Conservation (phyloP, 371 early-diverging fungal species). For the Mucor circinelloides region DNA sequence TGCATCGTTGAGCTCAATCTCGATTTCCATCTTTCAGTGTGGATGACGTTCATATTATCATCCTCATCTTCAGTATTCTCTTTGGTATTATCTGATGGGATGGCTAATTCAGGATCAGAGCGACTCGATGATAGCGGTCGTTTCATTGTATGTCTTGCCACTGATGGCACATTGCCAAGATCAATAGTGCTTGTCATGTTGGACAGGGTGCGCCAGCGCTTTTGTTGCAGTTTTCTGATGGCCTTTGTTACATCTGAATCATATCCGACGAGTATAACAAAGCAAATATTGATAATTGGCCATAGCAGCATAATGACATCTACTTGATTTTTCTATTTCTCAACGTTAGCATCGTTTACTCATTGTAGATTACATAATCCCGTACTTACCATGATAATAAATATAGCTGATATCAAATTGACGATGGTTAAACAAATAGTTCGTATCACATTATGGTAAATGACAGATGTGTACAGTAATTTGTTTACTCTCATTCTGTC, state of each 20-base stretch:
- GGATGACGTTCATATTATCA: background rate
- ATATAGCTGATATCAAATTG: slow-evolving; percentile 38
- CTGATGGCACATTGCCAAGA: background rate
- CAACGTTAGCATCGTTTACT: background rate
- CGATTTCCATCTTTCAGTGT: slow-evolving; percentile 9
- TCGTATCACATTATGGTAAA: slow-evolving; percentile 38
- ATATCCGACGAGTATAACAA: slow-evolving; percentile 44
- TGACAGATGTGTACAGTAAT: slow-evolving; percentile 35
- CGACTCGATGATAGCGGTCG: background rate
- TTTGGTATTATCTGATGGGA: background rate
- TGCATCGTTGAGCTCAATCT: background rate
- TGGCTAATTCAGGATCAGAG: background rate
- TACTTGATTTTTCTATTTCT: slow-evolving; percentile 9
- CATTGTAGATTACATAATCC: background rate
- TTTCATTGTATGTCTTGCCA: background rate
- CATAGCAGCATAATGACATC: slow-evolving; percentile 36
- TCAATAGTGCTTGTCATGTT: slow-evolving; percentile 18
- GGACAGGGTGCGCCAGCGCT: slow-evolving; percentile 12
- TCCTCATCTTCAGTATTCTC: background rate
- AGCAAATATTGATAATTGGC: slow-evolving; percentile 40
- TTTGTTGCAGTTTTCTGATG: slow-evolving; percentile 24
- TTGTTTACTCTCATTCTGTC: slow-evolving; percentile 27
- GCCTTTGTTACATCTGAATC: slow-evolving; percentile 42
- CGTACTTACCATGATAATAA: slow-evolving; percentile 35
- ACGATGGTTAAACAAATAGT: slow-evolving; percentile 34